A percentile compares a stretch with the other conserved stretches of the same genome.
phyloP scores from a whole-genome alignment of 169 alveolate genomes.

The Ophryocystis elektroscirrha region DNA sequence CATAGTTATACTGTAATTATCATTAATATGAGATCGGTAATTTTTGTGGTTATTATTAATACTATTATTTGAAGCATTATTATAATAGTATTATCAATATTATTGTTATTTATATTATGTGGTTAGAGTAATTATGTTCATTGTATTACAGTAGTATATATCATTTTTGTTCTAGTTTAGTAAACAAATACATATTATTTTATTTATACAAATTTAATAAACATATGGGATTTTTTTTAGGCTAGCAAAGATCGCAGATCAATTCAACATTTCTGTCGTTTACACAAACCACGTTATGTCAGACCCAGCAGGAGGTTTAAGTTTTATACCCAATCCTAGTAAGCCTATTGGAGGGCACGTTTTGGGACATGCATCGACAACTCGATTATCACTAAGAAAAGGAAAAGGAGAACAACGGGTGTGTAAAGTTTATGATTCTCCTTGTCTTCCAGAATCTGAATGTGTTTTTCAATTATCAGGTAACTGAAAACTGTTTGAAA shows the following conservation, averaged over 20 bases:
- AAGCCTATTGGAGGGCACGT: slow-evolving; percentile 85
- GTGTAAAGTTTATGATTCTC: slow-evolving; percentile 80
- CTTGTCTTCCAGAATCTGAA: slow-evolving; percentile 82
- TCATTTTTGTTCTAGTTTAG: neutral
- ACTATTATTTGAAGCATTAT: neutral
- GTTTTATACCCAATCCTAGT: slow-evolving; percentile 20
- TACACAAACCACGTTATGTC: slow-evolving; percentile 74
- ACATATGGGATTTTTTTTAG: slow-evolving; percentile 25
- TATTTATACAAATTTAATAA: neutral
- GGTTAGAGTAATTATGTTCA: slow-evolving; percentile 6
- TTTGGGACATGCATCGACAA: slow-evolving; percentile 88
- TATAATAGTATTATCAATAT: neutral
- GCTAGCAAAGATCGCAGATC: slow-evolving; percentile 71
- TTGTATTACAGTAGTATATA: slow-evolving; percentile 10
- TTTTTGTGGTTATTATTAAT: too few relatives aligned
- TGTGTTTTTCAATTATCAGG: slow-evolving; percentile 49
- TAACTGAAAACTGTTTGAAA: neutral
- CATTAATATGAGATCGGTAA: too few relatives aligned
- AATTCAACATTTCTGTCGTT: slow-evolving; percentile 75
- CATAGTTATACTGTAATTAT: too few relatives aligned
- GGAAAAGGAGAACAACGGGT: slow-evolving; percentile 84
- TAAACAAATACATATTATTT: too few relatives aligned
- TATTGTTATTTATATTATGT: neutral
- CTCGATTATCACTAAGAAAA: slow-evolving; percentile 71
- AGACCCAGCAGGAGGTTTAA: slow-evolving; percentile 38